A percentile compares a stretch with the other conserved stretches of the same genome.
phyloP scores from a whole-genome alignment of 495 filamentous ascomycete genomes.

The Usnea hakonensis region DNA sequence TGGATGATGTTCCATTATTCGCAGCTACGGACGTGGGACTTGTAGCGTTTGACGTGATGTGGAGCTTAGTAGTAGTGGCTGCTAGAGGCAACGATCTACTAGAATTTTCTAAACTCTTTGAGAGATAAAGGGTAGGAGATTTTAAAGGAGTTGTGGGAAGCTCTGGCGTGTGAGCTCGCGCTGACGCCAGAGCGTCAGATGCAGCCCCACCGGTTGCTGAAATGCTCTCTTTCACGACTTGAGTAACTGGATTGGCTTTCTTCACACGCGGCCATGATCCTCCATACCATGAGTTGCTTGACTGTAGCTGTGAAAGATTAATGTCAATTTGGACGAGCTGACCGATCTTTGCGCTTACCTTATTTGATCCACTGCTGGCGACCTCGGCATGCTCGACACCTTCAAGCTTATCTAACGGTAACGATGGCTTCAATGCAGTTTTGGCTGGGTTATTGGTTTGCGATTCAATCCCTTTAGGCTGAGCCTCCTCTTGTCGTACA shows the following conservation, averaged over 20 bases:
- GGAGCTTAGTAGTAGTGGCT: constrained; percentile 42
- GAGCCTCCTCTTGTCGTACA: constrained; percentile 27
- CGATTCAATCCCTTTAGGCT: constrained; percentile 30
- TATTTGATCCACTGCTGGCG: neutral
- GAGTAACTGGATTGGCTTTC: constrained; percentile 64
- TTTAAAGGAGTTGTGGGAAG: constrained; percentile 15
- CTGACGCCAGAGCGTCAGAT: constrained; percentile 30
- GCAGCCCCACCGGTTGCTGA: constrained; percentile 47
- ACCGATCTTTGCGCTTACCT: constrained; percentile 1
- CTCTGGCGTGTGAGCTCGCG: constrained; percentile 13
- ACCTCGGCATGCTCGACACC: neutral
- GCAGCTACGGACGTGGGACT: constrained; percentile 45
- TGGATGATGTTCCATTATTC: constrained; percentile 33
- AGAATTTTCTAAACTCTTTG: constrained; percentile 34
- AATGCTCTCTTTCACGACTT: constrained; percentile 72
- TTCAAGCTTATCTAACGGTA: neutral
- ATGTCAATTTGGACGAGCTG: neutral
- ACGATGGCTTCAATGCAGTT: neutral
- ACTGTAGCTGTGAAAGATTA: constrained; percentile 8
- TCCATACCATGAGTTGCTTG: constrained; percentile 50
- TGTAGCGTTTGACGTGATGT: constrained; percentile 41
- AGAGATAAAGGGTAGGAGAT: constrained; percentile 33
- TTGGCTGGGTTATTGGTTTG: constrained; percentile 25
- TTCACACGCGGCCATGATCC: constrained; percentile 57
- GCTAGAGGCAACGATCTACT: constrained; percentile 42